phyloP scores from a whole-genome alignment of 495 filamentous ascomycete species.

The Aspergillus leporis region DNA sequence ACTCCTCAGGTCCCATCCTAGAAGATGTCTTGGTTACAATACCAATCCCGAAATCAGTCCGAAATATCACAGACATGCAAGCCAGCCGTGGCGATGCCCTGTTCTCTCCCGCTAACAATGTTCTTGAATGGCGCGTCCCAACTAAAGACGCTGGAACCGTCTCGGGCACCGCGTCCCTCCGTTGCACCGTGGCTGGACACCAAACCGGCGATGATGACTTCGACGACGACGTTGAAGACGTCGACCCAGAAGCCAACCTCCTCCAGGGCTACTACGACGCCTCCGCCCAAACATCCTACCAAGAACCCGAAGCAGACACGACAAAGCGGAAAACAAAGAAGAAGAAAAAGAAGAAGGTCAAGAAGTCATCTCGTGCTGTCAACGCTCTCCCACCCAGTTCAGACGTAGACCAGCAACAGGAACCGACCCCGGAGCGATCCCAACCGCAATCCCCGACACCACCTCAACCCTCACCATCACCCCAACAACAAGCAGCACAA shows the following conservation, averaged over 20 bases:
- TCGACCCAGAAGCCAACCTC: slow-evolving; percentile 42
- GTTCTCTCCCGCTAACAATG: slow-evolving; percentile 67
- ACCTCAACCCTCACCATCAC: slow-evolving; percentile 14
- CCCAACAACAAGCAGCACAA: slow-evolving; percentile 7
- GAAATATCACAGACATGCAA: slow-evolving; percentile 83
- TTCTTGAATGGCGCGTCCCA: slow-evolving; percentile 82
- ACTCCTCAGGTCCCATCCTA: slow-evolving; percentile 54
- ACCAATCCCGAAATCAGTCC: slow-evolving; percentile 76
- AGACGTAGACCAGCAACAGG: slow-evolving; percentile 13
- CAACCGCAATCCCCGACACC: slow-evolving; percentile 31
- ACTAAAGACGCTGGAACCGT: slow-evolving; percentile 63
- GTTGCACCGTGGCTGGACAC: slow-evolving; percentile 76
- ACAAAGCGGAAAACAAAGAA: slow-evolving; percentile 41
- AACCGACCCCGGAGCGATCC: slow-evolving; percentile 24
- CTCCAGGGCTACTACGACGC: slow-evolving; percentile 60
- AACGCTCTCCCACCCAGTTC: slow-evolving; percentile 28
- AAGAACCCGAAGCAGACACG: slow-evolving; percentile 26
- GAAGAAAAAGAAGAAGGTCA: slow-evolving; percentile 43
- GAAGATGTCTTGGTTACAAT: slow-evolving; percentile 82
- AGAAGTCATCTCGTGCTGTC: slow-evolving; percentile 32
- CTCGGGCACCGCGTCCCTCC: slow-evolving; percentile 68
- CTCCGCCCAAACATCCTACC: slow-evolving; percentile 43
- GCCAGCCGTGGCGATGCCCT: slow-evolving; percentile 82
- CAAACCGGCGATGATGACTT: slow-evolving; percentile 51
- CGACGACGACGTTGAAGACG: slow-evolving; percentile 56